These are phyloP conservation scores for Ziziphus jujuba DNA, from an alignment of 306 rosid genomes.

Conservation along the genomic window DNA sequence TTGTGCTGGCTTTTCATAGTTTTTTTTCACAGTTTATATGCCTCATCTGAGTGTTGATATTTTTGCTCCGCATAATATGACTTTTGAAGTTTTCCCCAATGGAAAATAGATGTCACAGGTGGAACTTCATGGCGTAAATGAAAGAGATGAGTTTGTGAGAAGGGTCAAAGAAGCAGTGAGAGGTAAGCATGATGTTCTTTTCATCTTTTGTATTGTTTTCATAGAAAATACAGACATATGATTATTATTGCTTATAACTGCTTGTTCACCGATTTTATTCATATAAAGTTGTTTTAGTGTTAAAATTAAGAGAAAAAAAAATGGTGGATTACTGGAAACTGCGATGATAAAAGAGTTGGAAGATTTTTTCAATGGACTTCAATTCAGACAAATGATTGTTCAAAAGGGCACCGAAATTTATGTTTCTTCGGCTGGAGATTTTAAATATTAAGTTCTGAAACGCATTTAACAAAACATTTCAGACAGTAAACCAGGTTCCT, in stretches of 20 bases:
- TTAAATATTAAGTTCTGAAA: not conserved
- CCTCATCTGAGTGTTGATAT: not conserved
- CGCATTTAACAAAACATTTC: slow-evolving; percentile 6
- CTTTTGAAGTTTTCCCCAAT: slow-evolving; percentile 20
- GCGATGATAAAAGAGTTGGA: too few relatives aligned
- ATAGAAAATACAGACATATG: slow-evolving; percentile 9
- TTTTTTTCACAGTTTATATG: not conserved
- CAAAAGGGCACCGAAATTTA: too few relatives aligned
- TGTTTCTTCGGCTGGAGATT: not conserved
- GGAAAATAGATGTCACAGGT: slow-evolving; percentile 63
- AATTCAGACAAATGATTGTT: too few relatives aligned
- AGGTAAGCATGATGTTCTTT: slow-evolving; percentile 38
- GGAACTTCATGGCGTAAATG: slow-evolving; percentile 52
- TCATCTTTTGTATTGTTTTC: slow-evolving; percentile 6
- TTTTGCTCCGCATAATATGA: too few relatives aligned
- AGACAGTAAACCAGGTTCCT: slow-evolving; percentile 68
- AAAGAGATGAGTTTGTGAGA: slow-evolving; percentile 57
- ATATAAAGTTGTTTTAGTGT: too few relatives aligned
- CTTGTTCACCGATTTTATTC: too few relatives aligned
- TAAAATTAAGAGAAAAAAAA: too few relatives aligned
- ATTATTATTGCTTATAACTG: too few relatives aligned
- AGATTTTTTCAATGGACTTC: too few relatives aligned
- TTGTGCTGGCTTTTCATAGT: not conserved
- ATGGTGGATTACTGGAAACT: too few relatives aligned
- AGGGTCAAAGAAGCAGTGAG: slow-evolving; percentile 56